Evolutionary conservation across 129 eudicot species (phyloP).

Genomic region (Ambrosia artemisiifolia): DNA sequence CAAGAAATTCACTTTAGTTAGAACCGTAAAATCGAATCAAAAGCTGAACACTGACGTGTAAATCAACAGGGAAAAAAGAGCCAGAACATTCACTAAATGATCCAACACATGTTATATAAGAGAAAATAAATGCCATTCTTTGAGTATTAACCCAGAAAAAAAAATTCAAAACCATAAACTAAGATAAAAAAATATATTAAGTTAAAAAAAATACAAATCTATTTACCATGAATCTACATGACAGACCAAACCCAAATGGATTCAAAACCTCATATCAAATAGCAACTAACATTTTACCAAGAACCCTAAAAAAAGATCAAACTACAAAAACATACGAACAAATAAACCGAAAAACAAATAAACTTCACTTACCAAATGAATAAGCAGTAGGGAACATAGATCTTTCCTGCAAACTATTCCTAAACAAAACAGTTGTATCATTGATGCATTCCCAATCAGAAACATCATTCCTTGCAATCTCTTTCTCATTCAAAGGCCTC

Average conservation of each 20-base stretch:
- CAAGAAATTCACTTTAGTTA: background rate
- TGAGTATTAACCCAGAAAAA: background rate
- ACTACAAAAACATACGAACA: background rate
- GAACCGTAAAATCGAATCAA: background rate
- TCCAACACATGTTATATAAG: background rate
- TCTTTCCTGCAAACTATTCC: slow-evolving; percentile 85
- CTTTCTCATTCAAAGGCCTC: slow-evolving; percentile 94
- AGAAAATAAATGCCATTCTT: background rate
- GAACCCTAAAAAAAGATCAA: background rate
- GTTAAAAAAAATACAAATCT: too few relatives aligned
- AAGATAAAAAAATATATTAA: too few relatives aligned
- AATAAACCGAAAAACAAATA: background rate
- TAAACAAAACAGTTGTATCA: slow-evolving; percentile 60
- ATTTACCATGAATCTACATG: too few relatives aligned
- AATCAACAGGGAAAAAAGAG: background rate
- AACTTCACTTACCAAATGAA: slow-evolving; percentile 58
- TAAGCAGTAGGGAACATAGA: slow-evolving; percentile 86
- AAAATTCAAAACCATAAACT: background rate
- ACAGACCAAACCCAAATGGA: slow-evolving; percentile 16
- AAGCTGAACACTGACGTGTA: background rate
- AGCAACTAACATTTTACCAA: background rate
- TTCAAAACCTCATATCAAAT: background rate
- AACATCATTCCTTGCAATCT: slow-evolving; percentile 68
- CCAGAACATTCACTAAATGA: slow-evolving; percentile 17
- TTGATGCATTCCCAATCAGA: slow-evolving; percentile 94